These are phyloP conservation scores for Lentinula sp. DNA, from an alignment of 768 basidiomycete genomes.

Conservation along the genomic window DNA sequence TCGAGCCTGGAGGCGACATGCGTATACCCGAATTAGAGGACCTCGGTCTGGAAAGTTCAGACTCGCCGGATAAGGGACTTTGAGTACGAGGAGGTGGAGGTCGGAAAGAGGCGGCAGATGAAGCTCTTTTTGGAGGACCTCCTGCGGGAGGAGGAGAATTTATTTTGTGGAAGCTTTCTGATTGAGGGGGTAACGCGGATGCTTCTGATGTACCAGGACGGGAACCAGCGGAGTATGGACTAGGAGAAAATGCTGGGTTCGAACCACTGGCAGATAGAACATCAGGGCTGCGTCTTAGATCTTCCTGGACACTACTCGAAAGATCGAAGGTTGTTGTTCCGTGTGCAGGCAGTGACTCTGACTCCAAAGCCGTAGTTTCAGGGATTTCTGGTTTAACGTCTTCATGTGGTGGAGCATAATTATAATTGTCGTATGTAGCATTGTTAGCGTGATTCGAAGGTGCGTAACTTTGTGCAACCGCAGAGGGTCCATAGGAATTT, in stretches of 20 bases:
- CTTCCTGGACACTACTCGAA: background rate
- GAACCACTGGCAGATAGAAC: background rate
- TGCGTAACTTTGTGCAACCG: background rate
- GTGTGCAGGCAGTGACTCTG: background rate
- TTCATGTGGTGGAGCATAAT: background rate
- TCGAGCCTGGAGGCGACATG: background rate
- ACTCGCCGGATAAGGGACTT: background rate
- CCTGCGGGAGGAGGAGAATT: background rate
- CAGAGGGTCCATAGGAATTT: background rate
- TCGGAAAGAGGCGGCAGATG: conserved; percentile 2
- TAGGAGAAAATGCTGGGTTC: background rate
- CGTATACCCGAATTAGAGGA: conserved; percentile 5
- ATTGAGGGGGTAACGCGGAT: background rate
- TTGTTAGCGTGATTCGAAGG: background rate
- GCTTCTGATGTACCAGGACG: background rate
- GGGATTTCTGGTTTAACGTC: background rate
- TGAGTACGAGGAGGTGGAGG: background rate
- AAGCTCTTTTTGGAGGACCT: conserved; percentile 4
- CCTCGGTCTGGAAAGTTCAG: conserved; percentile 1
- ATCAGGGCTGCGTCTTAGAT: background rate
- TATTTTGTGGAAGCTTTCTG: background rate
- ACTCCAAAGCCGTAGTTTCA: background rate
- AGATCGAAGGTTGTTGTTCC: background rate
- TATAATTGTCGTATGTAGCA: background rate
- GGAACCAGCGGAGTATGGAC: background rate